Evolutionary conservation across 805 yeast genomes (phyloP), one percentile per base, ranked within the genome.

Genomic region (Cyberlindnera maritima): DNA sequence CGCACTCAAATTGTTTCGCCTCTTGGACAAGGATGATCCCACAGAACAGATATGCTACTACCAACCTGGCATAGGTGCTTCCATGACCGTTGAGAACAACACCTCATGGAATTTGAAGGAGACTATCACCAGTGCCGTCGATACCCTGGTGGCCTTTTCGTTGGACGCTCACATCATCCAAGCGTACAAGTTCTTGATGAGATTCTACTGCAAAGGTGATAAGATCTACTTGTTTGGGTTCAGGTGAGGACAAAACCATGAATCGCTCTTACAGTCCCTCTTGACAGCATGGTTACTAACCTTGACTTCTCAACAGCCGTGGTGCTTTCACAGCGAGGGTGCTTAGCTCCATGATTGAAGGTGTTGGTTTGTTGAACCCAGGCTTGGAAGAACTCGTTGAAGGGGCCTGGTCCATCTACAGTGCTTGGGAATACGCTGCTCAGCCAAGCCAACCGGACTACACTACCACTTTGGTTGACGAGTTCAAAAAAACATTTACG

Each of bases 241-340:
- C 55, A 70, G 71, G 71, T 65, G 55, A 14, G 39, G 10, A 25
- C n/a, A 25, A 10, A 4, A 23, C 28, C 31, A 8, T 9, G 18
- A 21, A 36, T 17, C 3, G 8, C n/a, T 13, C 19, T 19, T 20
- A 17, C 4, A 3, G 5, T 21, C 25, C 25, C 11, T 12, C 19
- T 15, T 10, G 18, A 14, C 18, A 18, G 10, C 18, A 9, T 23
- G 10, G 15, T 3, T 28, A 39, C 47, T 46, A 44, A 49, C 51
- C n/a, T 11, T 25, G 18, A 6, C 4, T 28, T 4, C n/a, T 28
- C 4, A 12, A 13, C 40, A 69, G 76, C 42, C 68, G 89, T 25
- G 90, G 89, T 11, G 83, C 87, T 5, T 81, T 81, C 57, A 71
- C 79, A 5, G 87, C 86, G 0, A 68, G 88, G 38, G 79, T 83